A percentile compares a stretch with the other conserved stretches of the same genome.
phyloP scores from a whole-genome alignment of 2,329 filamentous ascomycete species.

The Colletotrichum graminicola region DNA sequence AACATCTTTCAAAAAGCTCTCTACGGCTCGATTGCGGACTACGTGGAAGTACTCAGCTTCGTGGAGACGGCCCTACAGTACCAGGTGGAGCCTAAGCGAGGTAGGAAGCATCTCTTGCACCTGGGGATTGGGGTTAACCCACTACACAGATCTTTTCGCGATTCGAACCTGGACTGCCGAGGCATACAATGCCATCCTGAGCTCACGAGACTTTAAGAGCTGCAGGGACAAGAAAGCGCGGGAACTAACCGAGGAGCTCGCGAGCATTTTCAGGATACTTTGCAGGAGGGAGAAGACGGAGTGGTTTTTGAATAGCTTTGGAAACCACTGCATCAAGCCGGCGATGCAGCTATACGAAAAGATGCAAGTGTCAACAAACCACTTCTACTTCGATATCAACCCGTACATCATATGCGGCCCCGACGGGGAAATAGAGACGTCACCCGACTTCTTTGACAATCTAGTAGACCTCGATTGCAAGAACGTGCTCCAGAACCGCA shows the following conservation, averaged over 20 bases:
- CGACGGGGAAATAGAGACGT: conserved; percentile 45
- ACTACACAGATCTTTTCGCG: conserved; percentile 50
- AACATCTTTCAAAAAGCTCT: conserved; percentile 52
- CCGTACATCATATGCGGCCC: conserved; percentile 47
- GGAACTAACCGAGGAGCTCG: conserved; percentile 49
- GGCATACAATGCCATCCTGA: conserved; percentile 52
- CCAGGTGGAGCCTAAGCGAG: conserved; percentile 54
- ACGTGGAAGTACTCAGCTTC: conserved; percentile 49
- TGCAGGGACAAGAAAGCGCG: conserved; percentile 45
- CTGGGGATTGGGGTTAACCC: not conserved
- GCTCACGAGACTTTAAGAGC: conserved; percentile 47
- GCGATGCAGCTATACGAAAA: conserved; percentile 56
- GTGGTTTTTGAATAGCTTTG: conserved; percentile 45
- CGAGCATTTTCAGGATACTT: conserved; percentile 47
- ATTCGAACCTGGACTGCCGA: conserved; percentile 55
- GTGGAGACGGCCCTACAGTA: conserved; percentile 52
- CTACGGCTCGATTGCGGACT: conserved; percentile 45
- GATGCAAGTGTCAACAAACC: conserved; percentile 53
- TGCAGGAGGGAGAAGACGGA: conserved; percentile 45
- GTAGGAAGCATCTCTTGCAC: conserved; percentile 42
- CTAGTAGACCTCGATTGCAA: conserved; percentile 51
- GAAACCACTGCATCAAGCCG: conserved; percentile 50
- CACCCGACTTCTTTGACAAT: conserved; percentile 50
- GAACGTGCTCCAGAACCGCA: conserved; percentile 54
- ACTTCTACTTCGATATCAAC: conserved; percentile 54